These are phyloP conservation scores for Aureobasidium sp. DNA, from an alignment of 2,329 filamentous ascomycete genomes.

Conservation along the genomic window DNA sequence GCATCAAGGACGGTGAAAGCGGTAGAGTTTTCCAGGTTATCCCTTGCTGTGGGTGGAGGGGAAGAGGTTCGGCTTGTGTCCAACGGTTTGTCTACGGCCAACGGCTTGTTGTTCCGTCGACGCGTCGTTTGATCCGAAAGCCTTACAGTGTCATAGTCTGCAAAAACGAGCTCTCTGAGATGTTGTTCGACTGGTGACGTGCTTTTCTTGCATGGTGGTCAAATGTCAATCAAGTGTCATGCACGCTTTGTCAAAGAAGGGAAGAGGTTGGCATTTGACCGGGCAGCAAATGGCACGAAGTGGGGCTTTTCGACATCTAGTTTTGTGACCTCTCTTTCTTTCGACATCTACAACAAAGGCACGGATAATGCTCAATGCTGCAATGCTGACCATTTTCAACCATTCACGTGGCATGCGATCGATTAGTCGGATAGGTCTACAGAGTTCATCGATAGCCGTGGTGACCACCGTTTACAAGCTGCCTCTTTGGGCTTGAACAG, in stretches of 20 bases:
- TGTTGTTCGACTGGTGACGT: not conserved
- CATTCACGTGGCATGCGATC: not conserved
- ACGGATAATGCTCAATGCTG: not conserved
- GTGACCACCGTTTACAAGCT: conserved; percentile 1
- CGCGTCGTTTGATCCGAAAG: conserved; percentile 6
- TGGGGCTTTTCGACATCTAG: not conserved
- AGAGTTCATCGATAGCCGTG: not conserved
- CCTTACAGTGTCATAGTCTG: not conserved
- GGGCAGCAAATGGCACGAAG: not conserved
- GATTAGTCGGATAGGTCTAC: not conserved
- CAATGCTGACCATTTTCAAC: not conserved
- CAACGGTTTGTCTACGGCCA: conserved; percentile 9
- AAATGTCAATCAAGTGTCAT: conserved; percentile 2
- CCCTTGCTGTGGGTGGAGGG: conserved; percentile 10
- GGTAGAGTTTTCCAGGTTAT: conserved; percentile 1
- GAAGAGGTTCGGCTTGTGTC: conserved; percentile 10
- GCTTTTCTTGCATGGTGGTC: not conserved
- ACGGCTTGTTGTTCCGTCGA: conserved; percentile 2
- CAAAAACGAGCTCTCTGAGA: not conserved
- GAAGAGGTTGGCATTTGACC: conserved; percentile 3
- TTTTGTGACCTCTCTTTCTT: not conserved
- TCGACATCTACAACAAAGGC: not conserved
- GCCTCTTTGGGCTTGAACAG: not conserved
- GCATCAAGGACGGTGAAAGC: not conserved
- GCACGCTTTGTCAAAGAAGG: conserved; percentile 2